Percentiles rank a stretch among this genome's conserved stretches.
These are phyloP conservation scores for Oleoguttula mirabilis DNA, from an alignment of 495 filamentous ascomycete genomes.

Conservation along the genomic window DNA sequence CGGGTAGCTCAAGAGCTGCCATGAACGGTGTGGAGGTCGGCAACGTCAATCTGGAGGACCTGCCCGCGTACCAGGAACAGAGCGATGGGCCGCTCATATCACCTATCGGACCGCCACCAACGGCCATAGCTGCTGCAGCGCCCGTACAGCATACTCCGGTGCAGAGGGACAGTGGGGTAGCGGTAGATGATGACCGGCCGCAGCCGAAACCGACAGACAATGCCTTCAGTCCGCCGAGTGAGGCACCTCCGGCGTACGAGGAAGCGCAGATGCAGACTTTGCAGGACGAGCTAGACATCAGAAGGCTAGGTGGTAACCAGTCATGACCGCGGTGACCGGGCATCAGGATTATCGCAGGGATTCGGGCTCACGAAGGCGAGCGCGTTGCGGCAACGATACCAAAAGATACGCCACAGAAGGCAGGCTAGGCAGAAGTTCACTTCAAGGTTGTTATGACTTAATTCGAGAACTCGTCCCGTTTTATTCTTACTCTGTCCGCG, in stretches of 20 bases:
- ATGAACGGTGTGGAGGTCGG: conserved; percentile 42
- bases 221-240: conserved; percentile 45
- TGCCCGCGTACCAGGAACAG: conserved; percentile 62
- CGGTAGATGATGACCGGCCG: conserved; percentile 14
- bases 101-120: neutral
- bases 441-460: too few relatives aligned
- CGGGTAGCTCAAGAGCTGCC: conserved; percentile 30
- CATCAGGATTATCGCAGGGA: too few relatives aligned
- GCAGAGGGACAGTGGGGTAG: conserved; percentile 17
- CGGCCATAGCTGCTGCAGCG: neutral
- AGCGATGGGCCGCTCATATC: conserved; percentile 13
- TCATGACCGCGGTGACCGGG: too few relatives aligned
- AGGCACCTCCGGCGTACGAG: conserved; percentile 88
- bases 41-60: conserved; percentile 61
- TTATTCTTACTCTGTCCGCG: too few relatives aligned
- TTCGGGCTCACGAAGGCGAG: too few relatives aligned
- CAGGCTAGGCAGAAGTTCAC: too few relatives aligned
- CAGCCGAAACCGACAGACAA: conserved; percentile 9
- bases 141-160: conserved; percentile 7
- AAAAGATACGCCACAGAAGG: too few relatives aligned
- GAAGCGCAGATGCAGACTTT: conserved; percentile 75
- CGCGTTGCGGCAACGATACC: too few relatives aligned
- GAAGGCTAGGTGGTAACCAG: too few relatives aligned
- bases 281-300: conserved; percentile 44
- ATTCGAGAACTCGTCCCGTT: too few relatives aligned